Evolutionary conservation across 257 asterid genomes (phyloP).

Genomic region (Solanum rostratum): DNA sequence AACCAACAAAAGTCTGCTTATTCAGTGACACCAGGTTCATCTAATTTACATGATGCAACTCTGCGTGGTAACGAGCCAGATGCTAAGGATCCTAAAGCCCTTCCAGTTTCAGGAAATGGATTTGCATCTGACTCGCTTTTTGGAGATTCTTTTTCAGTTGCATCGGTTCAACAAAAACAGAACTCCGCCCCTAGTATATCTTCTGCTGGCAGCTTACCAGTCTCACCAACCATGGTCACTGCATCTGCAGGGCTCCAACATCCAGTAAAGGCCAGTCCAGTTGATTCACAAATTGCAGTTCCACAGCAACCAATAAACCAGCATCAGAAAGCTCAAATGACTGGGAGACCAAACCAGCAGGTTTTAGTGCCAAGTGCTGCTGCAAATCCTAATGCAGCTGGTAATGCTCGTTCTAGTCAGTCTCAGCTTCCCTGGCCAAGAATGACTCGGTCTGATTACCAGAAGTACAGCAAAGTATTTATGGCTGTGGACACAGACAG

Average conservation of each 20-base stretch:
- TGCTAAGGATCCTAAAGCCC: conserved; percentile 32
- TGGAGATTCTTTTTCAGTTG: conserved; percentile 54
- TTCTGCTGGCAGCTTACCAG: conserved; percentile 30
- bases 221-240: conserved; percentile 26
- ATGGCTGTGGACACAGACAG: conserved; percentile 83
- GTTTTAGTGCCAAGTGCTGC: conserved; percentile 30
- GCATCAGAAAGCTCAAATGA: conserved; percentile 35
- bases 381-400: conserved; percentile 37
- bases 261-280: conserved; percentile 17
- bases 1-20: conserved; percentile 30
- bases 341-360: conserved; percentile 43
- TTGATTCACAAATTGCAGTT: not conserved
- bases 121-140: conserved; percentile 40
- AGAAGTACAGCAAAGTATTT: conserved; percentile 81
- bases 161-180: conserved; percentile 37
- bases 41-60: conserved; percentile 29
- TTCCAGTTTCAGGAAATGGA: conserved; percentile 53
- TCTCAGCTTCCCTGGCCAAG: conserved; percentile 81
- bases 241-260: conserved; percentile 37
- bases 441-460: conserved; percentile 73
- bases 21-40: conserved; percentile 31
- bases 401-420: conserved; percentile 24
- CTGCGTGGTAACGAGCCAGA: conserved; percentile 28
- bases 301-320: conserved; percentile 24
- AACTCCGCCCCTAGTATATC: conserved; percentile 20